Evolutionary conservation across 768 basidiomycete genomes (phyloP).

Genomic region (Pluteus cervinus): DNA sequence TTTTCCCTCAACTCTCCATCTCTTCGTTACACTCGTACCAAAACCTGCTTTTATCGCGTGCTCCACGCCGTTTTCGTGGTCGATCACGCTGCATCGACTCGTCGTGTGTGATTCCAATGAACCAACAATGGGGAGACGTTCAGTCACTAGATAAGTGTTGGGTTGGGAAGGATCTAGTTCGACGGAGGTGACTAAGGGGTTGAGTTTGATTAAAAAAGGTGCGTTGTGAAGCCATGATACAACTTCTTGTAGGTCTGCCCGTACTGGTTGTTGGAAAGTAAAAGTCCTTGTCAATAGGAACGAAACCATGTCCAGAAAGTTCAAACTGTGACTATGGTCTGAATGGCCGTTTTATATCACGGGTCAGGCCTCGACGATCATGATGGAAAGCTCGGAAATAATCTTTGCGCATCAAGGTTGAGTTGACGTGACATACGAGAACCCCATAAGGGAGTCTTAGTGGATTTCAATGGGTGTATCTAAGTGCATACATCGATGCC

Average conservation of each 20-base stretch:
- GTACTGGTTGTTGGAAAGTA: constrained; percentile 16
- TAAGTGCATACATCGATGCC: too few relatives aligned
- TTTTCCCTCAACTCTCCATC: constrained; percentile 13
- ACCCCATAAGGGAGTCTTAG: too few relatives aligned
- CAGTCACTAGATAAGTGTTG: constrained; percentile 22
- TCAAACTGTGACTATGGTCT: too few relatives aligned
- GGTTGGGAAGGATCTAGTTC: constrained; percentile 18
- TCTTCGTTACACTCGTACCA: constrained; percentile 17
- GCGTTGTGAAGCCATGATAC: constrained; percentile 33
- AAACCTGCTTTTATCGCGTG: constrained; percentile 16
- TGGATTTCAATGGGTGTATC: too few relatives aligned
- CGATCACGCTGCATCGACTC: constrained; percentile 16
- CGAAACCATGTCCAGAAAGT: constrained; percentile 22
- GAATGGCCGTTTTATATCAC: too few relatives aligned
- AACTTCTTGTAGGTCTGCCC: constrained; percentile 14
- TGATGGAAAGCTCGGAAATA: too few relatives aligned
- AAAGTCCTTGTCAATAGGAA: constrained; percentile 23
- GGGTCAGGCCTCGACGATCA: too few relatives aligned
- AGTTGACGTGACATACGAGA: too few relatives aligned
- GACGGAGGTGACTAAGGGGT: constrained; percentile 22
- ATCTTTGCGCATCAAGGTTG: too few relatives aligned
- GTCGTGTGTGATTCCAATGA: constrained; percentile 18
- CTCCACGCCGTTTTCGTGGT: constrained; percentile 18
- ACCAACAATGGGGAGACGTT: constrained; percentile 21
- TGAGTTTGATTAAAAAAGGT: constrained; percentile 18